phyloP scores from a whole-genome alignment of 371 early-diverging fungal genomes.

The Zychaea mexicana region DNA sequence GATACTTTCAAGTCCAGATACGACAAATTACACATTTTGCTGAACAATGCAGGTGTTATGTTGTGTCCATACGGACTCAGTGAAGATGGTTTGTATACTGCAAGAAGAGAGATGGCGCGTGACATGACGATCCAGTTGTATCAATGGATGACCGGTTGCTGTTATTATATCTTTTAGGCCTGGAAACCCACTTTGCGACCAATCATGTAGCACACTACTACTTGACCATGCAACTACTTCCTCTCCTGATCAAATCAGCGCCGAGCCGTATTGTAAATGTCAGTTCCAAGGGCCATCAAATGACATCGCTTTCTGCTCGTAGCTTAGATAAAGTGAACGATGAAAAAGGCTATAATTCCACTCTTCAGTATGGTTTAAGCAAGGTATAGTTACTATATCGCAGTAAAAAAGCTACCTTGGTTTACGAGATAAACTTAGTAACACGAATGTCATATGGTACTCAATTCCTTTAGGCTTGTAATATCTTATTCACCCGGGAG shows the following conservation, averaged over 20 bases:
- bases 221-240: conserved; percentile 69
- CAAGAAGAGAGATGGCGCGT: too few species aligned
- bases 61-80: conserved; percentile 60
- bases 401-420: too few species aligned
- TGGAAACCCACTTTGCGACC: conserved; percentile 39
- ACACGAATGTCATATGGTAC: too few species aligned
- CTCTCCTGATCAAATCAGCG: conserved; percentile 52
- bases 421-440: too few species aligned
- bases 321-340: conserved; percentile 45
- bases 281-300: conserved; percentile 45
- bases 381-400: conserved; percentile 8
- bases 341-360: conserved; percentile 27
- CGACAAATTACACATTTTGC: conserved; percentile 59
- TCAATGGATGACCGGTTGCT: too few species aligned
- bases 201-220: conserved; percentile 83
- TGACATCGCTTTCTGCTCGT: conserved; percentile 6
- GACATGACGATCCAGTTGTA: too few species aligned
- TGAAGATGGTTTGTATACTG: conserved; percentile 64
- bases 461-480: too few species aligned
- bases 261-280: conserved; percentile 63
- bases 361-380: conserved; percentile 20
- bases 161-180: conserved; percentile 8
- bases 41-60: conserved; percentile 79
- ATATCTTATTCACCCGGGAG: conserved; percentile 32
- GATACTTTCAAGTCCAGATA: conserved; percentile 46